Percentiles rank a stretch among this genome's conserved stretches.
These are phyloP conservation scores for Nicotiana sylvestris DNA, from an alignment of 257 asterid genomes.

Conservation along the genomic window DNA sequence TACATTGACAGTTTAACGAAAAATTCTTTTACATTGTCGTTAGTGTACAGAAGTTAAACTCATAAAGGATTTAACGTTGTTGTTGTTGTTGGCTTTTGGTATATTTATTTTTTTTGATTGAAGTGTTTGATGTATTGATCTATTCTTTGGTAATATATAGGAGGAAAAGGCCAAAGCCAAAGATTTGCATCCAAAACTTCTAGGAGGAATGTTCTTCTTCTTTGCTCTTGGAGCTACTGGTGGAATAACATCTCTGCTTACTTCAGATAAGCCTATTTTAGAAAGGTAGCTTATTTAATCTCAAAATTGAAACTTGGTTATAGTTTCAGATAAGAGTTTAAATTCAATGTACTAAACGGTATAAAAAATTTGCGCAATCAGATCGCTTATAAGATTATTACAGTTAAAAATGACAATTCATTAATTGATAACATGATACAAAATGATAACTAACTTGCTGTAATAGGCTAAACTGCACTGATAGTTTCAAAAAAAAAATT, in stretches of 20 bases:
- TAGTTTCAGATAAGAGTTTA: neutral
- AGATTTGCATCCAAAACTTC: slow-evolving; percentile 92
- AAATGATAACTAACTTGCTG: neutral
- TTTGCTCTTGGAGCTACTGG: slow-evolving; percentile 97
- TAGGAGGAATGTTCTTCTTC: slow-evolving; percentile 95
- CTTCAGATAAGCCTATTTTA: slow-evolving; percentile 80
- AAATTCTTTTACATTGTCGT: too few relatives aligned
- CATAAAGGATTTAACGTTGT: neutral
- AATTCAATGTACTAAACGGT: too few relatives aligned
- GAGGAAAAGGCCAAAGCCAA: slow-evolving; percentile 97
- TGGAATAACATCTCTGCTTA: slow-evolving; percentile 76
- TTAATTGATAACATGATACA: neutral
- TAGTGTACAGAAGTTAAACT: too few relatives aligned
- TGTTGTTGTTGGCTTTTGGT: too few relatives aligned
- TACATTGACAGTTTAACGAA: too few relatives aligned
- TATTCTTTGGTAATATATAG: slow-evolving; percentile 18
- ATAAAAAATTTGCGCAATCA: too few relatives aligned
- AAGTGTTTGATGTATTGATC: neutral
- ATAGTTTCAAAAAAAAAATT: too few relatives aligned
- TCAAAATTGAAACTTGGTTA: neutral
- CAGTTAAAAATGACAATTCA: neutral
- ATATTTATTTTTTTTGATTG: too few relatives aligned
- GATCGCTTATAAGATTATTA: neutral
- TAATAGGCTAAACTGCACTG: too few relatives aligned
- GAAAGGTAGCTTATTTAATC: slow-evolving; percentile 48